These are phyloP conservation scores for Epichloe sp. DNA, from an alignment of 2,329 filamentous ascomycete genomes.

Conservation along the genomic window DNA sequence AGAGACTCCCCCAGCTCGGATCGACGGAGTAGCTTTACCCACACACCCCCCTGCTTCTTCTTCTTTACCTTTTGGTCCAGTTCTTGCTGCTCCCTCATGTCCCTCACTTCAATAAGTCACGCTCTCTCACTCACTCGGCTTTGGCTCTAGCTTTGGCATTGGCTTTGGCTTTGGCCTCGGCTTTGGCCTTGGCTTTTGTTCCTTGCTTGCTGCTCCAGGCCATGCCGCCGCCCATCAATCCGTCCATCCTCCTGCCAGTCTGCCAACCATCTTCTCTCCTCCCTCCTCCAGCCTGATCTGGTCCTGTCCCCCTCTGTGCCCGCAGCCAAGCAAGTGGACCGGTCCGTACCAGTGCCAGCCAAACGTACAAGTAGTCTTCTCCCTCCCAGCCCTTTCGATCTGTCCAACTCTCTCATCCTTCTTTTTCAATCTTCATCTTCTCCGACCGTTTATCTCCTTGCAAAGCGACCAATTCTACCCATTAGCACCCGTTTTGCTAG, in stretches of 20 bases:
- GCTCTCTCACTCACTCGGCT: background rate
- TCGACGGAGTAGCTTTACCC: background rate
- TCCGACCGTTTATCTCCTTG: background rate
- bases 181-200: background rate
- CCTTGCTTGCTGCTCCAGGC: background rate
- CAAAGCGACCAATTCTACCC: background rate
- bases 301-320: background rate
- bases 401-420: background rate
- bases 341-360: constrained; percentile 1
- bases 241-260: background rate
- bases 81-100: background rate
- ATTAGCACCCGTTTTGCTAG: background rate
- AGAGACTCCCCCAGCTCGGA: background rate
- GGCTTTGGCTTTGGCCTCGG: background rate
- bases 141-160: background rate
- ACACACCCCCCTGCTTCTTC: background rate
- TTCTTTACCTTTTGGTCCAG: background rate
- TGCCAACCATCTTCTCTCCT: background rate
- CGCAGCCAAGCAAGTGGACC: background rate
- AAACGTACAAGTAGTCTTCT: constrained; percentile 8
- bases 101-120: background rate
- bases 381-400: constrained; percentile 1
- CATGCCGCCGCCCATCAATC: background rate
- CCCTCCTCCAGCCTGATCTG: background rate
- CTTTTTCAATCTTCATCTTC: background rate